Evolutionary conservation across 2,329 filamentous ascomycete species (phyloP).

Genomic region (Pestalotiopsis sp.): DNA sequence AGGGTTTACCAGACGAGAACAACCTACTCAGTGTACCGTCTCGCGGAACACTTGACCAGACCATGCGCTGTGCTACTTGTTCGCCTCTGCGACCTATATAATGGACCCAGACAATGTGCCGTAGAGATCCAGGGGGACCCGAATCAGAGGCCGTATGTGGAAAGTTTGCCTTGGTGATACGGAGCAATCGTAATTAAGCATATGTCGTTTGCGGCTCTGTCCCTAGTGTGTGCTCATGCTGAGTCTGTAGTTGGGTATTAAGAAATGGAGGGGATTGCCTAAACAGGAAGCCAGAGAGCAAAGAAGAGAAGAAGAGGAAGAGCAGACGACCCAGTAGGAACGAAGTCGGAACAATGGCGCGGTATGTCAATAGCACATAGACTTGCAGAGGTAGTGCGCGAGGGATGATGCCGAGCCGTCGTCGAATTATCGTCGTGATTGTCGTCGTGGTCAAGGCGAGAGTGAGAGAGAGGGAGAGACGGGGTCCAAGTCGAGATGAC

Average conservation of each 20-base stretch:
- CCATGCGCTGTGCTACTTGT: conserved; percentile 31
- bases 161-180: conserved; percentile 3
- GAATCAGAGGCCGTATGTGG: conserved; percentile 11
- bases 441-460: neutral
- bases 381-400: neutral
- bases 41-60: conserved; percentile 22
- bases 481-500: neutral
- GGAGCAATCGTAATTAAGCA: conserved; percentile 15
- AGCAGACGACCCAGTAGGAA: neutral
- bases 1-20: conserved; percentile 17
- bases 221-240: conserved; percentile 21
- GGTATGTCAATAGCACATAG: neutral
- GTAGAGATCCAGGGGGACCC: conserved; percentile 1
- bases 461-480: conserved; percentile 14
- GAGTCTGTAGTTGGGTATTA: conserved; percentile 10
- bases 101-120: conserved; percentile 4
- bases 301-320: neutral
- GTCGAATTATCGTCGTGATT: neutral
- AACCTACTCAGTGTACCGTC: conserved; percentile 24
- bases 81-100: conserved; percentile 19
- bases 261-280: conserved; percentile 22
- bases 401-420: neutral
- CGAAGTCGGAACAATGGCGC: neutral
- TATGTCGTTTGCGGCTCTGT: conserved; percentile 24
- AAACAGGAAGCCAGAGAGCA: conserved; percentile 26